These are phyloP conservation scores for Blastobotrys aristatus DNA, from an alignment of 1,139 yeast species.

Conservation along the genomic window DNA sequence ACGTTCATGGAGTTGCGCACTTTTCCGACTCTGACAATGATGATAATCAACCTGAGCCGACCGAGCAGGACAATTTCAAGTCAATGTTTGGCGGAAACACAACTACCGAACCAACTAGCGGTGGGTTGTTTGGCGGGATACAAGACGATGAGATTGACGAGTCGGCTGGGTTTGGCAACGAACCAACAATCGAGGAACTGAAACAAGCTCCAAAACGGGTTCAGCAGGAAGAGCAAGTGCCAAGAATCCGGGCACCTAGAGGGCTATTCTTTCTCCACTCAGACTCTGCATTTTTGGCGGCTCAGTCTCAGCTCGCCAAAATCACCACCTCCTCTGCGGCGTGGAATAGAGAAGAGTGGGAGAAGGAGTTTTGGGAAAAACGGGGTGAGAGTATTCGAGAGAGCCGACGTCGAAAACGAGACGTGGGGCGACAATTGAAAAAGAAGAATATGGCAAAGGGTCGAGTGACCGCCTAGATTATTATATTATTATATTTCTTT, in stretches of 20 bases:
- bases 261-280: constrained; percentile 80
- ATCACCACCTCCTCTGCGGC: constrained; percentile 22
- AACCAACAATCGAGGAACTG: constrained; percentile 1
- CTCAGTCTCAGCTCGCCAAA: constrained; percentile 75
- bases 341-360: constrained; percentile 52
- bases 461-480: neutral
- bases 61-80: constrained; percentile 3
- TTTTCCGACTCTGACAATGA: neutral
- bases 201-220: neutral
- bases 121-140: constrained; percentile 27
- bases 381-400: constrained; percentile 78
- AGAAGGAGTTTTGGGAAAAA: constrained; percentile 72
- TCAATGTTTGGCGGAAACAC: constrained; percentile 7
- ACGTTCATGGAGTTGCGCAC: neutral
- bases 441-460: constrained; percentile 33
- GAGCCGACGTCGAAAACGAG: constrained; percentile 70
- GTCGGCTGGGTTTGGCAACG: neutral
- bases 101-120: constrained; percentile 18
- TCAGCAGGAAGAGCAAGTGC: neutral
- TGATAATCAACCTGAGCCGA: neutral
- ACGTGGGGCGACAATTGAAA: constrained; percentile 55
- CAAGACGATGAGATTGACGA: constrained; percentile 21
- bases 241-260: constrained; percentile 17
- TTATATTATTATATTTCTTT: neutral
- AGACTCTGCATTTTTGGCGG: constrained; percentile 77